Conservation (phyloP, 768 basidiomycete genomes). For the Leucosporidium yakuticum region DNA sequence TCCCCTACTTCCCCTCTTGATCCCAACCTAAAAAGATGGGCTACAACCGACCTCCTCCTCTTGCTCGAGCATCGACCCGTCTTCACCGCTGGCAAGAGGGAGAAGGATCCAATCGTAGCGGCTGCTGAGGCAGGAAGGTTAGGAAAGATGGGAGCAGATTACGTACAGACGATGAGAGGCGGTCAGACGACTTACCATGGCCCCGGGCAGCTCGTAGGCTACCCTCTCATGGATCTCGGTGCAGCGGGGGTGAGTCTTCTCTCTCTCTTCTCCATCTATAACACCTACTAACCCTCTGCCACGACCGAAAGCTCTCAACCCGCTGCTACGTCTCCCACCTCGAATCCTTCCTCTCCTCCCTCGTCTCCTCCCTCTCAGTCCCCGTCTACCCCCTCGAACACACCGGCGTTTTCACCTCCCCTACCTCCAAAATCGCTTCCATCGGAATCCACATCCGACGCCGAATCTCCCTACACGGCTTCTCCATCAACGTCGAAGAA, state of each 20-base stretch:
- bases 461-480: constrained; percentile 88
- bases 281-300: too few relatives aligned
- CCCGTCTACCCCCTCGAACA: constrained; percentile 42
- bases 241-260: constrained; percentile 59
- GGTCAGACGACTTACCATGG: constrained; percentile 97
- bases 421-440: constrained; percentile 79
- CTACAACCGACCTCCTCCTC: constrained; percentile 52
- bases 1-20: neutral
- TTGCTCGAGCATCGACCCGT: constrained; percentile 87
- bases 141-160: constrained; percentile 76
- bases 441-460: constrained; percentile 96
- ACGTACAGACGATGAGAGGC: constrained; percentile 71
- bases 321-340: constrained; percentile 79
- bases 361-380: constrained; percentile 47
- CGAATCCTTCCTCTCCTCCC: constrained; percentile 62
- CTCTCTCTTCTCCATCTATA: too few relatives aligned
- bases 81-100: constrained; percentile 88
- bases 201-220: constrained; percentile 93
- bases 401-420: constrained; percentile 83
- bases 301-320: constrained; percentile 46
- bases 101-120: constrained; percentile 48
- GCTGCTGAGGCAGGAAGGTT: constrained; percentile 56
- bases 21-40: constrained; percentile 45
- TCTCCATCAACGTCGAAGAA: constrained; percentile 78
- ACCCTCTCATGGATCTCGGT: constrained; percentile 85